Conservation (phyloP, 2,329 filamentous ascomycete species). For the Aspergillus vadensis region DNA sequence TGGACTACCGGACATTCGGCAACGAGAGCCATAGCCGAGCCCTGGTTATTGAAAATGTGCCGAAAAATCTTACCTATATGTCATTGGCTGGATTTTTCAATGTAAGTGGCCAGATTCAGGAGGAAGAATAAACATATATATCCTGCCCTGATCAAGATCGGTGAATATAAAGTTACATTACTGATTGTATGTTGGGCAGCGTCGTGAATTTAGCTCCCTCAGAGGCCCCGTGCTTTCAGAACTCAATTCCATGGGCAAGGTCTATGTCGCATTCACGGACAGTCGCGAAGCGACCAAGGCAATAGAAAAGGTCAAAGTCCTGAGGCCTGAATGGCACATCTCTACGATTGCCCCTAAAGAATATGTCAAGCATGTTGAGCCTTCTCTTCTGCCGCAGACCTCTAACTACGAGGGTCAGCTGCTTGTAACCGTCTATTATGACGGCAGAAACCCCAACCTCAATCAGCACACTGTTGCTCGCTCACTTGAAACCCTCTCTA, state of each 20-base stretch:
- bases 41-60: constrained; percentile 37
- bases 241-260: constrained; percentile 42
- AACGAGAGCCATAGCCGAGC: constrained; percentile 32
- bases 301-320: constrained; percentile 49
- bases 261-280: constrained; percentile 62
- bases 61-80: constrained; percentile 34
- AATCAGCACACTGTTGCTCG: constrained; percentile 47
- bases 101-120: constrained; percentile 30
- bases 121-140: not conserved
- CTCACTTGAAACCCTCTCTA: constrained; percentile 46
- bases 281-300: constrained; percentile 61
- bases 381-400: constrained; percentile 25
- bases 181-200: constrained; percentile 22
- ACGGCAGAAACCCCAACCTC: constrained; percentile 29
- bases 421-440: constrained; percentile 52
- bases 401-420: constrained; percentile 60
- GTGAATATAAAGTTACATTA: not conserved
- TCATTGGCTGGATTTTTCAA: constrained; percentile 43
- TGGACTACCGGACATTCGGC: constrained; percentile 25
- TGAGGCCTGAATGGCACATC: constrained; percentile 52
- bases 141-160: not conserved
- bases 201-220: constrained; percentile 40
- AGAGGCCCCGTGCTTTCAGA: constrained; percentile 42
- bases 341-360: constrained; percentile 50
- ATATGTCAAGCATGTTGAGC: constrained; percentile 44